Evolutionary conservation across 2,329 filamentous ascomycete species (phyloP), one percentile per base, ranked within the genome.

Genomic region (Talaromyces sp.): DNA sequence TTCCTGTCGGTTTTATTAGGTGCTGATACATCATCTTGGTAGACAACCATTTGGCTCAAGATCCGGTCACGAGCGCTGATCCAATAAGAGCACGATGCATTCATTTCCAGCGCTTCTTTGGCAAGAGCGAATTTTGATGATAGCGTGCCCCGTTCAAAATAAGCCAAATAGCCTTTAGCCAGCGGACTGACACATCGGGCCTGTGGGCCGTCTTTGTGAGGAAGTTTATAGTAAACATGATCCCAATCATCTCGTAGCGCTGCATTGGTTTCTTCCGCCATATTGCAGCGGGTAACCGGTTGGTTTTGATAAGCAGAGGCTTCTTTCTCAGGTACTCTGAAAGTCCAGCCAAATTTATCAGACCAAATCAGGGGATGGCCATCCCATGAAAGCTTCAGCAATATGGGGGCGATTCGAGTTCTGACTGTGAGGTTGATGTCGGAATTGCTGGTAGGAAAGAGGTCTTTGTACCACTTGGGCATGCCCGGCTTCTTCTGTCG

Each of bases 71-170:
- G 85, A 17, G 95, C 93, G 69, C 91, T 96, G 68, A 99, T 98
- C 95, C 96, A 99, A 75, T 99, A 99, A 0, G 93, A 98, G 72
- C 96, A 99, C 0, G 92, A 96, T 0, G 95, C 92, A 68, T 99
- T 99, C 95, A 99, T 99, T 68, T 98, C 90, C 50, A 99, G 79
- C 0, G 96, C 95, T 73, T 96, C 92, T 70, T 96, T 98, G 0
- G 95, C 95, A 69, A 97, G 93, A 0, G 86, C 73, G 69, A 89
- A 98, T 73, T 96, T 89, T 0, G 93, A 98, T 0, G 91, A 90
- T 3, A 99, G 79, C 0, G 84, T 90, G 0, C 92, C 93, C 38
- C 89, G 90, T 69, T 99, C 95, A 69, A 99, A 98, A 72, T 96
- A 97, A 56, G 86, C 75, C 60, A 96, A 79, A 68, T 98, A 99